Evolutionary conservation across 495 filamentous ascomycete species (phyloP), one percentile per base, ranked within the genome.

Genomic region (Xylona heveae): DNA sequence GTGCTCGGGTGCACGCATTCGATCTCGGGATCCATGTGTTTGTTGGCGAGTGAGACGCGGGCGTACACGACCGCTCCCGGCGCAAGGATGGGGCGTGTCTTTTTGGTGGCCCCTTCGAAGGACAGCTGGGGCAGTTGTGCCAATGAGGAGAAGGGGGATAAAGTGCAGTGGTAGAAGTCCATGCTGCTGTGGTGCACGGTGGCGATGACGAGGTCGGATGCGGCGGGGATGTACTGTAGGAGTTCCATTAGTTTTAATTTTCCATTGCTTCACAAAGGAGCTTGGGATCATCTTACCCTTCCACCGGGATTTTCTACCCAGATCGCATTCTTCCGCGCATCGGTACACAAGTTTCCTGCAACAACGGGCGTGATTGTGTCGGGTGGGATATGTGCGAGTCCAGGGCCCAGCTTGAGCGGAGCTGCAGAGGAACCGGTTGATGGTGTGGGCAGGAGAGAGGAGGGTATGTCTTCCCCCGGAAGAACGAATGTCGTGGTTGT

Each of bases 51-150:
- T 0, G 68, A 62, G 19, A 88, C 59, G 21, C 88, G 72, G 8
- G 83, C 84, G 52, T 94, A 94, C 19, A 95, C 79, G 6, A 92
- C 49, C 25, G 74, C 66, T 19, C 83, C 81, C 3, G 65, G 49
- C 24, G 56, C 51, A 38, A 97, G 61, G 35, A 74, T 61, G 3
- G 88, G 88, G 6, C 82, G 68, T 3, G 81, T 90, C 49, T 95
- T 97, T 50, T 81, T 90, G 22, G 72, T 84, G 16, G 81, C 88
- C 36, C 69, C 68, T 50, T 93, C 83, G 48, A 97, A 97, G 15
- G 84, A 66, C 5, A 97, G 64, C 42, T 91, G 78, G 0, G 81
- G 79, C 1, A 97, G 67, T 6, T 74, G 55, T 2, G 79, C 82
- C 40, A 70, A 63, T 6, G 81, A 50, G 1, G 75, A 74, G 47